Conservation (phyloP, 345 rosid species). For the Carallia brachiata region DNA sequence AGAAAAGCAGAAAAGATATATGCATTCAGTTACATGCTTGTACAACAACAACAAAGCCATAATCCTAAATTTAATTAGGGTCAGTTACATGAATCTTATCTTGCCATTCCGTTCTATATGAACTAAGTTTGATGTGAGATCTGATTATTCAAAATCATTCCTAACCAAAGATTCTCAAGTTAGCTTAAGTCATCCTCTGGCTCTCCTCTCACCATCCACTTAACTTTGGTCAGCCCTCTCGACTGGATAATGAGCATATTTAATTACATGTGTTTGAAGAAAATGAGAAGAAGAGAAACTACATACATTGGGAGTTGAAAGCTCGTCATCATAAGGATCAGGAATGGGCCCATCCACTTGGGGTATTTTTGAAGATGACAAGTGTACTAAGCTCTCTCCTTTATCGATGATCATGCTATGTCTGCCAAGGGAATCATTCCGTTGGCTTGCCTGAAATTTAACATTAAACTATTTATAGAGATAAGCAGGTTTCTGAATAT, state of each 20-base stretch:
- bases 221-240: too few relatives aligned
- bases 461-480: conserved; percentile 6
- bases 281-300: background rate
- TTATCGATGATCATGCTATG: conserved; percentile 10
- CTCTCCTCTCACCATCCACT: too few relatives aligned
- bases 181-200: too few relatives aligned
- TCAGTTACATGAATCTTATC: too few relatives aligned
- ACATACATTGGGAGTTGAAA: conserved; percentile 94
- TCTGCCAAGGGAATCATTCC: conserved; percentile 21
- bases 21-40: too few relatives aligned
- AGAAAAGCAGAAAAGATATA: background rate
- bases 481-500: conserved; percentile 1
- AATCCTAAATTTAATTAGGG: too few relatives aligned
- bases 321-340: conserved; percentile 87
- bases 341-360: conserved; percentile 95
- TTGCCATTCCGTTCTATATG: too few relatives aligned
- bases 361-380: conserved; percentile 53
- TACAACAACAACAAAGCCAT: too few relatives aligned
- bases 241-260: background rate
- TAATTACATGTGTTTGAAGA: background rate
- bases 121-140: too few relatives aligned
- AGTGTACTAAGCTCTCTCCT: conserved; percentile 19
- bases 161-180: too few relatives aligned
- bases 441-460: conserved; percentile 38
- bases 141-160: too few relatives aligned